Base-by-base conservation (phyloP, 2,329 filamentous ascomycete genomes). In the Botryotinia narcissicola region DNA sequence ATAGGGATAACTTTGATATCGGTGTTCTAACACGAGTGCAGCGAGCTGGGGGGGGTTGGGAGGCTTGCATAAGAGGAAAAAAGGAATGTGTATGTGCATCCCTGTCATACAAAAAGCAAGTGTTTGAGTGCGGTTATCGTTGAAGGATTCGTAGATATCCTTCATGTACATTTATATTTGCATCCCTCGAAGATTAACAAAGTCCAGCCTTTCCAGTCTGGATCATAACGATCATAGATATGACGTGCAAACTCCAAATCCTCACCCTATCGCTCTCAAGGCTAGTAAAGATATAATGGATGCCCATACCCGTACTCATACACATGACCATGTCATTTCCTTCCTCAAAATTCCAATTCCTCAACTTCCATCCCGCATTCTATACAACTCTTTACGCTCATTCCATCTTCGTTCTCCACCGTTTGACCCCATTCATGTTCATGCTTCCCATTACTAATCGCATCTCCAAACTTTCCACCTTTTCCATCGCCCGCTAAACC, bases 341-440 rank as follows among this genome's bases (percentile, higher is more conserved):
- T 42, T 29, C 35, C 40, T 77, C 64, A 81, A 74, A 82, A 80
- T 71, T 80, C 78, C 70, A 92, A 83, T 84, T 93, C 90, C 79
- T 95, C 92, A 66, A 95, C 91, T 81, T 93, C 92, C 88, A 93
- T 93, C 4, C 91, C 90, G 81, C 93, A 95, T 32, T 88, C 87
- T 63, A 89, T 85, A 83, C 93, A 95, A 1, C 87, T 94, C 87
- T 97, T 98, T 72, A 93, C 89, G 59, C 88, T 93, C 85, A 92
- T 89, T 0, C 94, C 95, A 22, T 89, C 87, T 77, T 88, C 88
- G 76, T 89, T 90, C 82, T 91, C 89, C 12, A 95, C 87, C 48
- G 90, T 85, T 74, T 90, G 86, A 0, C 90, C 91, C 88, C 96
- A 99, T 81, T 97, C 92, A 84, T 99, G 96, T 70, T 94, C 91